Evolutionary conservation across 2,329 filamentous ascomycete species (phyloP).

Genomic region (Nothopassalora personata): DNA sequence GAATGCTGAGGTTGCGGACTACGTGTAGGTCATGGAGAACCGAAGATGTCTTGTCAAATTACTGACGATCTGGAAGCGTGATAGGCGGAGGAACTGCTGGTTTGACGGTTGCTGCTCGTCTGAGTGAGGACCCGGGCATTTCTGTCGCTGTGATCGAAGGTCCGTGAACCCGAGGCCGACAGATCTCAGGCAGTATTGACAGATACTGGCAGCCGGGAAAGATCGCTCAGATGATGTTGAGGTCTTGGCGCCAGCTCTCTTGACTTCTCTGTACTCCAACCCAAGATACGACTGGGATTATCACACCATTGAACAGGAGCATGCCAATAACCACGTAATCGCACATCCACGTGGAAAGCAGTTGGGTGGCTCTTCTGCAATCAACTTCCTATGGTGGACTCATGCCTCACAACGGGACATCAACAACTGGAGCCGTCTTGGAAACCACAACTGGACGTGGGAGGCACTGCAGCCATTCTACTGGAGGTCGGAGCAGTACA

Average conservation of each 20-base stretch:
- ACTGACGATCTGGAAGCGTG: conserved; percentile 8
- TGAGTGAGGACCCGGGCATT: conserved; percentile 23
- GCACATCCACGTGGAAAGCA: conserved; percentile 29
- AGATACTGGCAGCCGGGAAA: background rate
- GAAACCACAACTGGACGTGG: conserved; percentile 35
- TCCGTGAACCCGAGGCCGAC: conserved; percentile 2
- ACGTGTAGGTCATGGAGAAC: conserved; percentile 2
- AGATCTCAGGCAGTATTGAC: background rate
- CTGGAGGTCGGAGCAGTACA: conserved; percentile 6
- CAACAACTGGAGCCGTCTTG: conserved; percentile 32
- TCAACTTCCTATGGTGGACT: conserved; percentile 30
- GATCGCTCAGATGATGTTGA: conserved; percentile 12
- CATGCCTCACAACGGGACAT: conserved; percentile 16
- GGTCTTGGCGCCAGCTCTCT: conserved; percentile 11
- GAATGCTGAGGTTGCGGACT: conserved; percentile 2
- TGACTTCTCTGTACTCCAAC: conserved; percentile 12
- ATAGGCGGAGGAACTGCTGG: conserved; percentile 29
- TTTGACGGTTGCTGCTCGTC: conserved; percentile 23
- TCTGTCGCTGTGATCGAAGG: conserved; percentile 30
- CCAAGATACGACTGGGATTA: conserved; percentile 18
- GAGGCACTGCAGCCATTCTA: conserved; percentile 13
- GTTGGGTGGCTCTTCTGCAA: conserved; percentile 36
- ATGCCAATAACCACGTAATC: conserved; percentile 6
- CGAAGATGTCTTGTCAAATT: background rate
- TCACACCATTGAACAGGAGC: conserved; percentile 9